Conservation (phyloP, 495 filamentous ascomycete species). For the Bryoglossum gracile region DNA sequence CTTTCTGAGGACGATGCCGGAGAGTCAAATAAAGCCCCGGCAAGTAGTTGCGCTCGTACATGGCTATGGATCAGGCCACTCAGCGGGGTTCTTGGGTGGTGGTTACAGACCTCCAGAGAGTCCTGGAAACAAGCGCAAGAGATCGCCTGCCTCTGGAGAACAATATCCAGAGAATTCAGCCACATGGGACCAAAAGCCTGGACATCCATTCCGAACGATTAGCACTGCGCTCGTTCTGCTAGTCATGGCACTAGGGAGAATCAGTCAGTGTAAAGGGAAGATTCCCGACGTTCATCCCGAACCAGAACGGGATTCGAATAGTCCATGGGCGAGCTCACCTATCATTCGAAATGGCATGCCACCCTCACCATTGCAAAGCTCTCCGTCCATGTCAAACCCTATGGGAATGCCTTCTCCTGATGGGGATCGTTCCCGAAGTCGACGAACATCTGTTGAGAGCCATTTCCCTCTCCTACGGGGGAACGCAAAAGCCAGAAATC, state of each 20-base stretch:
- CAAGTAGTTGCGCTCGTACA: not conserved
- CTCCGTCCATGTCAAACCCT: conserved; percentile 37
- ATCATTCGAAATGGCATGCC: conserved; percentile 39
- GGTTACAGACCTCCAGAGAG: conserved; percentile 24
- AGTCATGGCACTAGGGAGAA: conserved; percentile 78
- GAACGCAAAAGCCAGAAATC: conserved; percentile 45
- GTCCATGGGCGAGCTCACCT: conserved; percentile 40
- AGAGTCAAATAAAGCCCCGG: conserved; percentile 11
- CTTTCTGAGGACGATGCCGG: conserved; percentile 32
- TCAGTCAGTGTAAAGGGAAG: conserved; percentile 57
- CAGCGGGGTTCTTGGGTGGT: conserved; percentile 26
- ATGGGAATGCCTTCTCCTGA: conserved; percentile 40
- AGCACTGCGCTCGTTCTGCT: conserved; percentile 74
- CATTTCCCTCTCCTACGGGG: not conserved
- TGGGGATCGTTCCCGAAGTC: conserved; percentile 22
- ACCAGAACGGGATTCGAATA: conserved; percentile 14
- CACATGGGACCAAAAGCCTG: conserved; percentile 26
- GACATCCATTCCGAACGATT: conserved; percentile 49
- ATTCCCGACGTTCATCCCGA: conserved; percentile 48
- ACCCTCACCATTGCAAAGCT: conserved; percentile 42
- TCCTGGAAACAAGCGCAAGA: conserved; percentile 52
- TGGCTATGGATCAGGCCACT: conserved; percentile 10
- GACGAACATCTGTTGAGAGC: conserved; percentile 18
- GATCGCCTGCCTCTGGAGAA: conserved; percentile 38
- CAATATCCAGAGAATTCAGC: conserved; percentile 22